These are phyloP conservation scores for Amanita pseudoporphyria DNA, from an alignment of 768 basidiomycete species.

Conservation along the genomic window DNA sequence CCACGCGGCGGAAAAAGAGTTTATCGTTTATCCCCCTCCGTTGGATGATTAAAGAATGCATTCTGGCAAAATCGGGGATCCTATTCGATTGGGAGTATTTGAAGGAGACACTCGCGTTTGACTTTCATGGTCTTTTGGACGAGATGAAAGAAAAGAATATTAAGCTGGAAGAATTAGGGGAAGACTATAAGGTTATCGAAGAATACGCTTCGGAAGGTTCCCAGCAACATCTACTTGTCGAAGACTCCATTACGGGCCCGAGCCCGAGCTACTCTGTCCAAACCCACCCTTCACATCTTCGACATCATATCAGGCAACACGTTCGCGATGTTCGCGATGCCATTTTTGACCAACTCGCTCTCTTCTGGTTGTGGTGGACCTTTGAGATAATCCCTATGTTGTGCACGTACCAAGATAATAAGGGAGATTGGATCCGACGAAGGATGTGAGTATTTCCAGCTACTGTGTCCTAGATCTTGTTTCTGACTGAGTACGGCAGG, in stretches of 20 bases:
- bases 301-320: neutral
- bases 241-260: too few relatives aligned
- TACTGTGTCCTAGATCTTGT: neutral
- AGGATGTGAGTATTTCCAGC: neutral
- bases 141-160: neutral
- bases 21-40: constrained; percentile 18
- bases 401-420: neutral
- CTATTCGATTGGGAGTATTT: constrained; percentile 15
- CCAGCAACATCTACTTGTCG: too few relatives aligned
- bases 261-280: too few relatives aligned
- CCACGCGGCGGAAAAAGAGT: constrained; percentile 12
- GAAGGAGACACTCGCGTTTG: constrained; percentile 11
- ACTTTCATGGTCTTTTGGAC: constrained; percentile 9
- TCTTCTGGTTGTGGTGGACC: constrained; percentile 1
- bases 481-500: neutral
- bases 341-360: constrained; percentile 2
- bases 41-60: constrained; percentile 22
- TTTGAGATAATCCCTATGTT: constrained; percentile 1
- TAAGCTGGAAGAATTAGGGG: neutral
- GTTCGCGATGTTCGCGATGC: neutral
- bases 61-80: constrained; percentile 13
- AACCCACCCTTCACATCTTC: too few relatives aligned
- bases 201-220: neutral
- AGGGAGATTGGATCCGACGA: neutral
- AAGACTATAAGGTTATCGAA: neutral